Conservation (phyloP, 2,329 filamentous ascomycete genomes). For the Rhynchosporium secalis region DNA sequence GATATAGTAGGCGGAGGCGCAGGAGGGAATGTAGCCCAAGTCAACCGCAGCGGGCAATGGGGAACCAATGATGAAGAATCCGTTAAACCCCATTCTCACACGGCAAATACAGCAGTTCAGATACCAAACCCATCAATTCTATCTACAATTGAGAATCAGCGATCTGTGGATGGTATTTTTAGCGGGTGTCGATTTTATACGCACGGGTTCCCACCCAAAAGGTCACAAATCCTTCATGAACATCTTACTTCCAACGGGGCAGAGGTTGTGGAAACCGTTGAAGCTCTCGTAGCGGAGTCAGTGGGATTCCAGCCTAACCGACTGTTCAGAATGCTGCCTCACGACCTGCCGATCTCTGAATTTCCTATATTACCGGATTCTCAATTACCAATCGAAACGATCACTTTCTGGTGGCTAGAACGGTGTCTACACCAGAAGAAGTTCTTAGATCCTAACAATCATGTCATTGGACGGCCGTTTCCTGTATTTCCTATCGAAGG, state of each 20-base stretch:
- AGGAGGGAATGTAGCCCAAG: constrained; percentile 37
- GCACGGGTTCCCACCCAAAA: constrained; percentile 46
- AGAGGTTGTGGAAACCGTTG: constrained; percentile 30
- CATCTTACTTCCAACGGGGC: constrained; percentile 42
- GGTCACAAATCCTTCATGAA: constrained; percentile 41
- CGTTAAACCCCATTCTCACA: neutral
- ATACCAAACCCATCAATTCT: constrained; percentile 6
- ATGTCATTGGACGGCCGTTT: constrained; percentile 78
- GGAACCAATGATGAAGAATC: constrained; percentile 25
- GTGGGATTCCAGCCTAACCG: constrained; percentile 17
- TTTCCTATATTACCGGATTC: constrained; percentile 39
- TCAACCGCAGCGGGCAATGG: constrained; percentile 36
- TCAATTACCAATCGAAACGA: constrained; percentile 47
- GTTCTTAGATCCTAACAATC: constrained; percentile 66
- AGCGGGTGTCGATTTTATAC: constrained; percentile 44
- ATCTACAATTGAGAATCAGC: constrained; percentile 23
- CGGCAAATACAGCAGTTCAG: neutral
- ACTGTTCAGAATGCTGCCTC: constrained; percentile 47
- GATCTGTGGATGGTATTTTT: constrained; percentile 43
- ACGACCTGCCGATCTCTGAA: constrained; percentile 40
- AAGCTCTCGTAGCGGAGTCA: constrained; percentile 22
- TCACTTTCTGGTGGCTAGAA: constrained; percentile 95
- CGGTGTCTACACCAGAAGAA: constrained; percentile 76
- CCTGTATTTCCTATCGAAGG: constrained; percentile 66
- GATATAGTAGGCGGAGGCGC: constrained; percentile 70